Base-by-base conservation (phyloP, 2,329 filamentous ascomycete genomes). In the Chaetoscypha palmicola region DNA sequence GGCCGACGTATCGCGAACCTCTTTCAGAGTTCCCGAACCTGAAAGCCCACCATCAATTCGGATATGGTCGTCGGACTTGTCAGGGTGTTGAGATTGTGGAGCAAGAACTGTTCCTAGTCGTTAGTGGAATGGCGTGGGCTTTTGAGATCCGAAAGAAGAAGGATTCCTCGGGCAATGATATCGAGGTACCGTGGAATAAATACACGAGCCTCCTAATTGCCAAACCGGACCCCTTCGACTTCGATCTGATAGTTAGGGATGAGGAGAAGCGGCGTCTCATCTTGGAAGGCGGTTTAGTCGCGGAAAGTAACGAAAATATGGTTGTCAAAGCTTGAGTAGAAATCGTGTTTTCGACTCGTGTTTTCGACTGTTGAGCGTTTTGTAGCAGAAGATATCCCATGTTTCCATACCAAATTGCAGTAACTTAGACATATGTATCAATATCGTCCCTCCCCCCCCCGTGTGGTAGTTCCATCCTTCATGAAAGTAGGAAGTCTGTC, bases 1-100 rank as follows among this genome's bases (percentile, higher is more conserved):
- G 73, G 70, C 79, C 79, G 1, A 80, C 79, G 0, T 83, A 74
- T 64, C 74, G 81, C 55, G 77, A 76, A 55, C 79, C 79, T 0
- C 69, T 83, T n/a, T 72, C 72, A 2, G 70, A 72, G 44, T 81
- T 75, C 55, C 79, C 80, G 12, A 79, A 74, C 60, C 72, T 83
- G 57, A 76, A 78, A 51, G 72, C 71, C 28, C 77, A 81, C 72
- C 74, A 79, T 50, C 79, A 74, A 0, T 83, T 83, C 55, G 79
- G 79, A 21, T 82, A 72, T 68, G 79, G 79, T 24, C 75, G 78
- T 33, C 71, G 79, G 49, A 72, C 73, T 11, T 83, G 79, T 53
- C 69, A 81, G 3, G 79, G 78, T 4, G 74, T 79, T 63, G 73
- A 74, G 43, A 71, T 83, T 35, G 79, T 76, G 20, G 76, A 81